Base-by-base conservation (phyloP, 2,329 filamentous ascomycete genomes). In the Phialophora chinensis region DNA sequence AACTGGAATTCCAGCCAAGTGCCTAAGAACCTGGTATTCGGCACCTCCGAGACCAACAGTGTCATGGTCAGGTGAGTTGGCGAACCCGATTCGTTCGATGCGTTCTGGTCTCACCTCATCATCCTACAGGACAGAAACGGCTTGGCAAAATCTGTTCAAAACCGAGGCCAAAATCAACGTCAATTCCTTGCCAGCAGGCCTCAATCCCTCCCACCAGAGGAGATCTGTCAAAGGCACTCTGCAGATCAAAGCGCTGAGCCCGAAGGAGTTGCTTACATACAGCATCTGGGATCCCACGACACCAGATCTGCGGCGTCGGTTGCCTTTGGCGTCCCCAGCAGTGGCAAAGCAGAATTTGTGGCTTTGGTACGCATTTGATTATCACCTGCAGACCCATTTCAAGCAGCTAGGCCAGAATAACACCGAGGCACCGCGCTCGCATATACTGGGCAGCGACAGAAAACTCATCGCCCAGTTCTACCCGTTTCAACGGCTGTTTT, bases 41-140 rank as follows among this genome's bases (percentile, higher is more conserved):
- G 49, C 49, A 53, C n/a, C 11, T 53, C 49, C 4, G 49, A 53
- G 25, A 53, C 49, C 3, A 53, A 53, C 23, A 20, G 17, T 20
- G 49, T 53, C 17, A 53, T 53, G 49, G 23, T 53, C 23, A 53
- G 49, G 49, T 53, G 17, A 25, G 49, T 23, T 20, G 17, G 3
- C 1, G 49, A 12, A 53, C 3, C 25, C 11, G 25, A 53, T 53
- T 20, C 49, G n/a, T 20, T 23, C 49, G 23, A n/a, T 23, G 49
- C 49, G 11, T 27, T 5, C 23, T 31, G 29, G n/a, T 27, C 49
- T 53, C 49, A 20, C 49, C 49, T 31, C 29, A 31, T 53, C 49
- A 53, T 53, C 49, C n/a, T 53, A 27, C 49, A 53, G 49, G 49
- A 53, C 49, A 27, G 49, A 53, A 27, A 53, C 49, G n/a, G 49